Evolutionary conservation across 257 asterid genomes (phyloP).

Genomic region (Solanum habrochaites): DNA sequence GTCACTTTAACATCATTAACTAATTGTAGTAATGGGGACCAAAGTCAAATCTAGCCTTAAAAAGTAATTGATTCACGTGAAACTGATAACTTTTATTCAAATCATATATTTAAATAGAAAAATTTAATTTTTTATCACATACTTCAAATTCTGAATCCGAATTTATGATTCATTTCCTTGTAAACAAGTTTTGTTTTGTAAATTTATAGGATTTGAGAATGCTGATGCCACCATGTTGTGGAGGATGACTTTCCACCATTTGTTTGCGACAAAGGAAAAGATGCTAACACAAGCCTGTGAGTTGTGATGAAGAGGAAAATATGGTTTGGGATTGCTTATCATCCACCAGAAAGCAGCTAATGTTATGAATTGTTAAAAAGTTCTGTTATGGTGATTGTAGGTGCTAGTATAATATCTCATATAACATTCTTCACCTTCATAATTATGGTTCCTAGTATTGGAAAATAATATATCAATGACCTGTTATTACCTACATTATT

Average conservation of each 20-base stretch:
- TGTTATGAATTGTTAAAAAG: constrained; percentile 20
- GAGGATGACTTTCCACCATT: constrained; percentile 53
- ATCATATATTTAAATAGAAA: too few species aligned
- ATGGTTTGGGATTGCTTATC: constrained; percentile 56
- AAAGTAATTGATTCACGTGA: neutral
- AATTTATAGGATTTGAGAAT: constrained; percentile 33
- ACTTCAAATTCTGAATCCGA: neutral
- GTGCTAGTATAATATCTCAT: constrained; percentile 14
- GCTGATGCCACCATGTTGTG: constrained; percentile 41
- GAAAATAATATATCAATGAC: neutral
- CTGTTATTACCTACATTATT: neutral
- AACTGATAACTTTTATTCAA: neutral
- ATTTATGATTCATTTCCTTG: neutral
- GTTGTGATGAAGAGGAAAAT: constrained; percentile 26
- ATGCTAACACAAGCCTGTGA: neutral
- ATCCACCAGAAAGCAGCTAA: constrained; percentile 50
- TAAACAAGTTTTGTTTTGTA: neutral
- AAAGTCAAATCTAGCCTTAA: too few species aligned
- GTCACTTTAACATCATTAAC: neutral
- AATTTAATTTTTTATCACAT: neutral
- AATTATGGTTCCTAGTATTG: neutral
- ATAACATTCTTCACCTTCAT: constrained; percentile 8
- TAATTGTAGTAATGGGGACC: neutral
- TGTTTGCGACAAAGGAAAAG: constrained; percentile 18
- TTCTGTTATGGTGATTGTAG: constrained; percentile 32